Evolutionary conservation across 2,329 filamentous ascomycete species (phyloP).

Genomic region (Aspergillus ochraceoroseus): DNA sequence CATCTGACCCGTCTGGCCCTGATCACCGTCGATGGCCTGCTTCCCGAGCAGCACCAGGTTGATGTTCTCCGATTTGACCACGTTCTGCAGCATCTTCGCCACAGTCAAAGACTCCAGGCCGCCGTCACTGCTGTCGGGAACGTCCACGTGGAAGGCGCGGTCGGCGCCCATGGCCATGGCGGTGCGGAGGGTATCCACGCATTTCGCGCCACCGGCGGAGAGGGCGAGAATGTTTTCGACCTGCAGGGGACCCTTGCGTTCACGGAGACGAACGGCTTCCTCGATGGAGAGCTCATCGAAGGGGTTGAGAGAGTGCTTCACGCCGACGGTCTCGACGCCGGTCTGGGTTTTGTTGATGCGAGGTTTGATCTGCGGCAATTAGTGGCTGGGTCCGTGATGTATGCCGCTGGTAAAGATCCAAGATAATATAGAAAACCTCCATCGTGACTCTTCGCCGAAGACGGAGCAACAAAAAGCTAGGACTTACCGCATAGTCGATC

Average conservation of each 20-base stretch:
- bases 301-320: slow-evolving; percentile 98
- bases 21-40: slow-evolving; percentile 97
- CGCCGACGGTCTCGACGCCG: slow-evolving; percentile 82
- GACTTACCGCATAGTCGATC: slow-evolving; percentile 75
- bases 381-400: not conserved
- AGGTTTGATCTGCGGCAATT: slow-evolving; percentile 56
- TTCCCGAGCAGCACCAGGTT: slow-evolving; percentile 94
- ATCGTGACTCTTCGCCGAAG: slow-evolving; percentile 23
- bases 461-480: slow-evolving; percentile 18
- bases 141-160: slow-evolving; percentile 80
- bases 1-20: slow-evolving; percentile 96
- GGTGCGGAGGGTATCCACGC: slow-evolving; percentile 81
- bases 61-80: slow-evolving; percentile 76
- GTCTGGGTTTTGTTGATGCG: slow-evolving; percentile 69
- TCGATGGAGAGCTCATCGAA: slow-evolving; percentile 98
- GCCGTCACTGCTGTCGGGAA: slow-evolving; percentile 62
- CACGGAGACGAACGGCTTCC: slow-evolving; percentile 89
- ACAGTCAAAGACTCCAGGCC: slow-evolving; percentile 80
- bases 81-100: slow-evolving; percentile 77
- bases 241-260: slow-evolving; percentile 66
- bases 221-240: slow-evolving; percentile 91
- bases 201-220: slow-evolving; percentile 81
- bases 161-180: slow-evolving; percentile 99
- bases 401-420: too few species aligned
- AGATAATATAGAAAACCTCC: too few species aligned